These are phyloP conservation scores for Yamadazyma sp. DNA, from an alignment of 805 yeast genomes.

Conservation along the genomic window DNA sequence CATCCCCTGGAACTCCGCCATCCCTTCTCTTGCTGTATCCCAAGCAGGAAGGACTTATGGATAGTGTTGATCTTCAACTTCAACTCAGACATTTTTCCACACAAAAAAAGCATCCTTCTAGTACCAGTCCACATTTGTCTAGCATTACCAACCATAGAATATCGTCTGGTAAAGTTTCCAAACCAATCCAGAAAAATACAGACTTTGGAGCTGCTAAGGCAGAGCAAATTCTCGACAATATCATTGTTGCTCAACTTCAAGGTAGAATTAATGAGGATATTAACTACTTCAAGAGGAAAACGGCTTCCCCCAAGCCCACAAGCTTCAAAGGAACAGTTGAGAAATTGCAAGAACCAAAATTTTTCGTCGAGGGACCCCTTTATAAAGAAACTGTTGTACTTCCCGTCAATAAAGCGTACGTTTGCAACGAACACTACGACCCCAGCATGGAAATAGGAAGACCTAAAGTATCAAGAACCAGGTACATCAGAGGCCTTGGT, in stretches of 20 bases:
- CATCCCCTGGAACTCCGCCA: too few species aligned
- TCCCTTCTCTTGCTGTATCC: too few species aligned
- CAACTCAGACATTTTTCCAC: background rate
- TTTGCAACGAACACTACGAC: background rate
- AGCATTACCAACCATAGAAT: background rate
- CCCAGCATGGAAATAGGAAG: background rate
- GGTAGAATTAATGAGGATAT: background rate
- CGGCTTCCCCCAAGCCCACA: background rate
- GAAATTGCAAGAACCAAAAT: conserved; percentile 1
- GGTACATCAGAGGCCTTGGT: conserved; percentile 7
- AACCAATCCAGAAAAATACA: background rate
- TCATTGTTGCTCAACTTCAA: conserved; percentile 1
- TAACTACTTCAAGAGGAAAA: conserved; percentile 5
- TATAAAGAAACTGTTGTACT: background rate
- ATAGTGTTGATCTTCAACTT: too few species aligned
- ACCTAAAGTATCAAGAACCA: conserved; percentile 4
- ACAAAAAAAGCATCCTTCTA: background rate
- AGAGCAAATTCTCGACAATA: background rate
- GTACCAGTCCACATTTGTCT: background rate
- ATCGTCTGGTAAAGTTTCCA: background rate
- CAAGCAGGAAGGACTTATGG: too few species aligned
- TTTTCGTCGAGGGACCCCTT: background rate
- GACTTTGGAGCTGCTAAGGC: background rate
- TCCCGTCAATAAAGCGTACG: conserved; percentile 2
- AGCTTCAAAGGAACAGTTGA: conserved; percentile 4